These are phyloP conservation scores for Bocquillonia castaneifolia DNA, from an alignment of 441 rosid species.

Conservation along the genomic window DNA sequence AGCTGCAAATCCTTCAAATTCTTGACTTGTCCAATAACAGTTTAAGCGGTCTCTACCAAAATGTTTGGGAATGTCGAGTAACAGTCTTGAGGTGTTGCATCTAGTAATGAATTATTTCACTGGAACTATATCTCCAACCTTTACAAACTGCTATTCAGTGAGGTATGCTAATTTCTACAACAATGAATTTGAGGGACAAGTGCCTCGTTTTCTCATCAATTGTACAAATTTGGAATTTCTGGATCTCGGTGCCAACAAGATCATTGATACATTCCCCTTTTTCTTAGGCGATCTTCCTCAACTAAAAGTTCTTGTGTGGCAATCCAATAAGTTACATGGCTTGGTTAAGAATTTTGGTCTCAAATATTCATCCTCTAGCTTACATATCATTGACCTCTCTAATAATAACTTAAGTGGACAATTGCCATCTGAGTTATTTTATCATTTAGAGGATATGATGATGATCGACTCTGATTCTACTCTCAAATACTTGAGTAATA, in stretches of 20 bases:
- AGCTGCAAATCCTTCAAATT: slow-evolving; percentile 2
- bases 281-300: background rate
- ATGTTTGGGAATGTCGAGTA: slow-evolving; percentile 11
- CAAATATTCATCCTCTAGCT: background rate
- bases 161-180: slow-evolving; percentile 13
- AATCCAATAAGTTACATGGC: slow-evolving; percentile 17
- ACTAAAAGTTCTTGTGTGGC: slow-evolving; percentile 10
- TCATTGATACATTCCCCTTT: slow-evolving; percentile 17
- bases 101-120: slow-evolving; percentile 11
- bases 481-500: too few species aligned
- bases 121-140: slow-evolving; percentile 12
- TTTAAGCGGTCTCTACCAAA: slow-evolving; percentile 21
- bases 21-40: slow-evolving; percentile 27
- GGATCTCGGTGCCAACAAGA: slow-evolving; percentile 21
- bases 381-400: slow-evolving; percentile 20
- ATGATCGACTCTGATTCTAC: too few species aligned
- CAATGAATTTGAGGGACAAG: slow-evolving; percentile 19
- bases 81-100: slow-evolving; percentile 8
- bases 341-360: background rate
- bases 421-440: slow-evolving; percentile 11
- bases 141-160: background rate
- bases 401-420: slow-evolving; percentile 5
- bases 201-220: slow-evolving; percentile 19
- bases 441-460: slow-evolving; percentile 8
- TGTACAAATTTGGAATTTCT: slow-evolving; percentile 17